phyloP scores from a whole-genome alignment of 257 asterid species.

The Jasminum sambac region DNA sequence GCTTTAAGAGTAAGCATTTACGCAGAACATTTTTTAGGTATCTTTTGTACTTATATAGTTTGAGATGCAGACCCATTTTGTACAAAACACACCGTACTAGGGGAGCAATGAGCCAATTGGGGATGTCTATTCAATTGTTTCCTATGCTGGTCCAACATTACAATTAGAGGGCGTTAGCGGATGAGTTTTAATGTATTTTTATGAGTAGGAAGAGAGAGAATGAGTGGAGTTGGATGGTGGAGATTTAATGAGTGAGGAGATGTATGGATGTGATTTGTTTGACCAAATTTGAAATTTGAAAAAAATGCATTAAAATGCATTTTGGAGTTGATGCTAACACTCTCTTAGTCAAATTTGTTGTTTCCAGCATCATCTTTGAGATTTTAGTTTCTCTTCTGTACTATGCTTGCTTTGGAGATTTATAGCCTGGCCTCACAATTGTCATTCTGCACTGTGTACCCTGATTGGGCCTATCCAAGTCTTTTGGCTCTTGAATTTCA shows the following conservation, averaged over 20 bases:
- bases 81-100: neutral
- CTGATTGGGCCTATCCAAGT: neutral
- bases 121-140: slow-evolving; percentile 9
- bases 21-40: neutral
- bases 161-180: too few relatives aligned
- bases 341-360: slow-evolving; percentile 6
- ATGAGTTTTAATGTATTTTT: too few relatives aligned
- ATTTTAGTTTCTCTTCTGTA: slow-evolving; percentile 9
- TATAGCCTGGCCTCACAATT: neutral
- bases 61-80: slow-evolving; percentile 8
- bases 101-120: slow-evolving; percentile 6
- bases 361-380: neutral
- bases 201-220: too few relatives aligned
- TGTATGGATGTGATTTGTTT: too few relatives aligned
- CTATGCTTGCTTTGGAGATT: slow-evolving; percentile 8
- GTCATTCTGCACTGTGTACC: neutral
- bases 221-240: too few relatives aligned
- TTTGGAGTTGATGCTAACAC: too few relatives aligned
- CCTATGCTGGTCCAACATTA: slow-evolving; percentile 2
- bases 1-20: slow-evolving; percentile 10
- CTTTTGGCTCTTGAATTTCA: neutral
- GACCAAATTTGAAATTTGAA: too few relatives aligned
- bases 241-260: too few relatives aligned
- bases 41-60: slow-evolving; percentile 18
- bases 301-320: too few relatives aligned